phyloP scores from a whole-genome alignment of 78 protist genomes.

The Monocercomonoides exilis region DNA sequence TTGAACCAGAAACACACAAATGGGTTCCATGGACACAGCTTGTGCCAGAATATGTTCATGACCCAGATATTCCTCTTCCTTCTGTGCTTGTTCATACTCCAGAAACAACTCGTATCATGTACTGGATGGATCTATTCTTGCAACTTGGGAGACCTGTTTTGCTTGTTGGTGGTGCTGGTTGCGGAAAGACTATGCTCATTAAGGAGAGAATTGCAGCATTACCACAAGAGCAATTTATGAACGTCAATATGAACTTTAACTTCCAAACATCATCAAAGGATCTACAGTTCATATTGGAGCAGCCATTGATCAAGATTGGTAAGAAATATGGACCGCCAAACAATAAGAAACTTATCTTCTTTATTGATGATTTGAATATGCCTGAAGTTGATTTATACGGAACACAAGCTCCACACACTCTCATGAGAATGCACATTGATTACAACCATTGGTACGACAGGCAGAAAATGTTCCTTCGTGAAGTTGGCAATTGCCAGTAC shows the following conservation, averaged over 20 bases:
- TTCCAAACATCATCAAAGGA: slow-evolving; percentile 46
- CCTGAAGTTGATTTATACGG: slow-evolving; percentile 74
- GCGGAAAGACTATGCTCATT: slow-evolving; percentile 65
- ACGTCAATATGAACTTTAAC: slow-evolving; percentile 50
- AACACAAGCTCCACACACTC: slow-evolving; percentile 66
- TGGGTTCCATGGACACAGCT: slow-evolving; percentile 39
- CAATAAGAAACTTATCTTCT: slow-evolving; percentile 40
- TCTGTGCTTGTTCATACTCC: slow-evolving; percentile 33
- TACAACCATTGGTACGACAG: slow-evolving; percentile 63
- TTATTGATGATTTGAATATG: slow-evolving; percentile 80
- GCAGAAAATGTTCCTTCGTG: slow-evolving; percentile 12
- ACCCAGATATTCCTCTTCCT: slow-evolving; percentile 21
- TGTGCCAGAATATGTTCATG: slow-evolving; percentile 26
- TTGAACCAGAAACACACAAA: slow-evolving; percentile 24
- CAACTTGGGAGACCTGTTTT: slow-evolving; percentile 32
- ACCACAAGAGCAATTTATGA: slow-evolving; percentile 14
- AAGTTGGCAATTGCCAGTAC: slow-evolving; percentile 43
- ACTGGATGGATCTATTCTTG: slow-evolving; percentile 23
- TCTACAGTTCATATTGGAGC: slow-evolving; percentile 54
- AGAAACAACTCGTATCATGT: slow-evolving; percentile 33
- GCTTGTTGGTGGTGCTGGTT: slow-evolving; percentile 69
- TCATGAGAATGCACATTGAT: slow-evolving; percentile 68
- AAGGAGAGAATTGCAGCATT: background rate
- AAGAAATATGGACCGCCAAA: slow-evolving; percentile 64
- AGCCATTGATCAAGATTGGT: slow-evolving; percentile 62